Base-by-base conservation (phyloP, 768 basidiomycete species). In the Phlegmacium glaucopus region DNA sequence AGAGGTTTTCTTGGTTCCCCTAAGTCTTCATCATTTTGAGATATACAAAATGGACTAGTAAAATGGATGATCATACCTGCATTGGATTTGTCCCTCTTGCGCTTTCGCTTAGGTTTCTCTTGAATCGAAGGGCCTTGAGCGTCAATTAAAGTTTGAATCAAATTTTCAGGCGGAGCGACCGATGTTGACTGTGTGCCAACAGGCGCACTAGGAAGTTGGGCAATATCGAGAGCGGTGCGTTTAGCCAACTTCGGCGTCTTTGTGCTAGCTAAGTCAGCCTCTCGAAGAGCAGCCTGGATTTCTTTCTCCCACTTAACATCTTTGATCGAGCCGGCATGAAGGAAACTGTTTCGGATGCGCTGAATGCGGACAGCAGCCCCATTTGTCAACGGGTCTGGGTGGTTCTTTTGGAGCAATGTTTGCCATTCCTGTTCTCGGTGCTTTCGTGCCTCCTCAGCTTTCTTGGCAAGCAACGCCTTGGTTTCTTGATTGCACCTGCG, bases 371-470 rank as follows among this genome's bases (percentile, higher is more conserved):
- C 60, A 2, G 68, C 70, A 15, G 73, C 68, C 22, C 78, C 68
- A 6, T 75, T 72, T 28, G 72, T 68, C 44, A 84, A 54, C 6
- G 77, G 67, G 1, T 65, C 75, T 3, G 83, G 77, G 65, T 87
- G 78, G 35, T 86, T 64, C 13, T 66, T 70, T 29, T 56, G 50
- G 6, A 93, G 62, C 43, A 92, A 64, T 3, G 59, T 64, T 2
- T 77, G 74, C 89, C 89, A 93, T 48, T 82, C 83, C 28, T 66
- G 67, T 61, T 87, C 83, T 49, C 85, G 75, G 46, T 78, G 74
- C 9, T 60, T 58, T 36, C 74, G 76, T 0, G 82, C 80, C 47
- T 84, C 82, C 17, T 80, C 79, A 4, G 80, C 85, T 64, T 85
- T 90, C 60, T 72, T 75, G 2, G 72, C 82, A 3, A 89, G 65